A percentile compares a stretch with the other conserved stretches of the same genome.
These are phyloP conservation scores for Saturnispora kantuleensis DNA, from an alignment of 805 yeast genomes.

Conservation along the genomic window DNA sequence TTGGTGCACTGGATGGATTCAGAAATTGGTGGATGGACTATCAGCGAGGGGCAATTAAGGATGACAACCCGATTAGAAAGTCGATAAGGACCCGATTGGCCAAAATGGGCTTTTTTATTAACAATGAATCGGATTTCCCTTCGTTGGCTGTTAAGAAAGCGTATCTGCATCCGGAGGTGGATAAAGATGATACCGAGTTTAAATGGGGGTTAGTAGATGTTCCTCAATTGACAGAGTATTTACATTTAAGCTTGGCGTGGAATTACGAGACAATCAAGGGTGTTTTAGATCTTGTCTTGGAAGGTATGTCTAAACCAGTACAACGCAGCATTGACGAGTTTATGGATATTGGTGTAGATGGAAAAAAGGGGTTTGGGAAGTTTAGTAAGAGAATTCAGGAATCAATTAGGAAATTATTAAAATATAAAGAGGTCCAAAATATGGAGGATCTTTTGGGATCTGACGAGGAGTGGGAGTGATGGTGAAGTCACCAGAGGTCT, in stretches of 20 bases:
- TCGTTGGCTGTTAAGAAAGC: slow-evolving; percentile 61
- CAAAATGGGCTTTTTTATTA: slow-evolving; percentile 39
- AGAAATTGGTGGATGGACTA: slow-evolving; percentile 49
- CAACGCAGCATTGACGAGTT: slow-evolving; percentile 60
- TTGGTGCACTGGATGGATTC: slow-evolving; percentile 37
- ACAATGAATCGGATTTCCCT: slow-evolving; percentile 49
- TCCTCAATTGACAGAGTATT: slow-evolving; percentile 62
- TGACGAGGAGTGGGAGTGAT: background rate
- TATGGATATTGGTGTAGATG: slow-evolving; percentile 50
- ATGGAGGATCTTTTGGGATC: slow-evolving; percentile 3
- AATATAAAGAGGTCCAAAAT: slow-evolving; percentile 3
- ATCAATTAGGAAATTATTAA: slow-evolving; percentile 43
- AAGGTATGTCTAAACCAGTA: slow-evolving; percentile 56
- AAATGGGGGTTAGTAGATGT: slow-evolving; percentile 87
- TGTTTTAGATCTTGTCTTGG: slow-evolving; percentile 74
- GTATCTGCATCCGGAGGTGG: slow-evolving; percentile 74
- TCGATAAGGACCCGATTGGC: slow-evolving; percentile 45
- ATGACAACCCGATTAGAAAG: slow-evolving; percentile 42
- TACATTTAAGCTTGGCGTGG: slow-evolving; percentile 76
- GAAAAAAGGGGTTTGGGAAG: slow-evolving; percentile 35
- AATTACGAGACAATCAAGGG: slow-evolving; percentile 64
- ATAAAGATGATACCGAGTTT: slow-evolving; percentile 65
- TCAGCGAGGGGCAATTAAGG: slow-evolving; percentile 31
- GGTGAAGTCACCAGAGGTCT: slow-evolving; percentile 26
- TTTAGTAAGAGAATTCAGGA: slow-evolving; percentile 52